Conservation (phyloP, 192 early-diverging fungal species). For the Coemansia sp. region DNA sequence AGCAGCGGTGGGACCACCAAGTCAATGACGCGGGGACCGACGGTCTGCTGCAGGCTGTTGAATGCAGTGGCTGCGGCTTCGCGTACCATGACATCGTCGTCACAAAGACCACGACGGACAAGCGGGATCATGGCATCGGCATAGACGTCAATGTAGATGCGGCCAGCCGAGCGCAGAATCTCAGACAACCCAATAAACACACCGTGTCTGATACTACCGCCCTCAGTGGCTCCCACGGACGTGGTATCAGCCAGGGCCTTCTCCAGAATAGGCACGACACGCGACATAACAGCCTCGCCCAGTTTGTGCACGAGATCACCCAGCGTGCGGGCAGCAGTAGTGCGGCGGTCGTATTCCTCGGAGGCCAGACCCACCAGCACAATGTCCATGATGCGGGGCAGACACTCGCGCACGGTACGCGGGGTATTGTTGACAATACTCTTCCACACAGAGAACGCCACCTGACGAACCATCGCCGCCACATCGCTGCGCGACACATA, state of each 20-base stretch:
- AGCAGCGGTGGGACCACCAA: slow-evolving; percentile 89
- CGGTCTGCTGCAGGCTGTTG: slow-evolving; percentile 88
- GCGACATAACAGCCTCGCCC: slow-evolving; percentile 85
- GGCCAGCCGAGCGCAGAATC: slow-evolving; percentile 86
- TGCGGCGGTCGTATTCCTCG: slow-evolving; percentile 76
- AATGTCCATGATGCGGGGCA: slow-evolving; percentile 90
- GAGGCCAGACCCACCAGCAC: slow-evolving; percentile 81
- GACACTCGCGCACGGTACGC: slow-evolving; percentile 93
- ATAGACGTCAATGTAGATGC: slow-evolving; percentile 80
- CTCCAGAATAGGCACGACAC: slow-evolving; percentile 92
- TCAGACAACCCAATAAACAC: slow-evolving; percentile 92
- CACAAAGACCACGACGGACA: slow-evolving; percentile 84
- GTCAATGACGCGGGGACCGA: slow-evolving; percentile 94
- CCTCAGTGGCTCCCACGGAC: slow-evolving; percentile 45
- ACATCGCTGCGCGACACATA: slow-evolving; percentile 92
- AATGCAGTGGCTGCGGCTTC: slow-evolving; percentile 93
- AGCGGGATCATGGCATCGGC: slow-evolving; percentile 80
- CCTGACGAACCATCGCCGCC: slow-evolving; percentile 81
- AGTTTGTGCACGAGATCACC: slow-evolving; percentile 94
- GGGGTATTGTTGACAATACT: slow-evolving; percentile 94
- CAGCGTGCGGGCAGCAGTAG: slow-evolving; percentile 87
- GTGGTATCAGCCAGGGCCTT: slow-evolving; percentile 61
- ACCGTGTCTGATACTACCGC: slow-evolving; percentile 78
- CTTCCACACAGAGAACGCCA: slow-evolving; percentile 94
- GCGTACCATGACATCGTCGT: slow-evolving; percentile 82